These are phyloP conservation scores for Raddia distichophylla DNA, from an alignment of 176 grass and related monocot genomes.

Conservation along the genomic window DNA sequence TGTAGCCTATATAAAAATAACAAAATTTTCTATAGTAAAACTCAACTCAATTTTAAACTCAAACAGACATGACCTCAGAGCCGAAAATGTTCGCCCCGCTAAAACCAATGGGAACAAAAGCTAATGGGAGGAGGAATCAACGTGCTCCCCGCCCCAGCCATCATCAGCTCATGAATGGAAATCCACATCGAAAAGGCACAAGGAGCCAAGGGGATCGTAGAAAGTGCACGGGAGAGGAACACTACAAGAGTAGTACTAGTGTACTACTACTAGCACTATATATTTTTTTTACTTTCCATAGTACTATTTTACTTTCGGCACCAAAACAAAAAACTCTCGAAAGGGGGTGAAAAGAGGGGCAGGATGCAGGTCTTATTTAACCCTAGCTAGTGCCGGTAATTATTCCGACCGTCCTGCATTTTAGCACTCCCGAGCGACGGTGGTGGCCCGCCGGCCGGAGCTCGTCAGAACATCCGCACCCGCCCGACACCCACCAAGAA, in stretches of 20 bases:
- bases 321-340: neutral
- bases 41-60: no score
- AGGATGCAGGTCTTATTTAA: conserved; percentile 9
- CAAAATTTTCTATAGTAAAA: no score
- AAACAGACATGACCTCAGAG: no score
- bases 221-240: neutral
- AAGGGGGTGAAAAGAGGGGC: neutral
- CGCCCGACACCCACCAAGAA: neutral
- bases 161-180: conserved; percentile 7
- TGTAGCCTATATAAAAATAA: no score
- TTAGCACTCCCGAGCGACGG: neutral
- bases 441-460: neutral
- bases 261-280: no score
- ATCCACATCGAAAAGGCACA: conserved; percentile 38
- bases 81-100: neutral
- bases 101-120: neutral
- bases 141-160: neutral
- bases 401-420: neutral
- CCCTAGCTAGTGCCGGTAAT: neutral
- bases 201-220: neutral
- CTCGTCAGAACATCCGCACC: neutral
- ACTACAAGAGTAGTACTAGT: neutral
- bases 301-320: neutral
- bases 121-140: neutral
- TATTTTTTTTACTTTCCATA: no score